Conservation (phyloP, 345 rosid genomes). For the Carallia brachiata region DNA sequence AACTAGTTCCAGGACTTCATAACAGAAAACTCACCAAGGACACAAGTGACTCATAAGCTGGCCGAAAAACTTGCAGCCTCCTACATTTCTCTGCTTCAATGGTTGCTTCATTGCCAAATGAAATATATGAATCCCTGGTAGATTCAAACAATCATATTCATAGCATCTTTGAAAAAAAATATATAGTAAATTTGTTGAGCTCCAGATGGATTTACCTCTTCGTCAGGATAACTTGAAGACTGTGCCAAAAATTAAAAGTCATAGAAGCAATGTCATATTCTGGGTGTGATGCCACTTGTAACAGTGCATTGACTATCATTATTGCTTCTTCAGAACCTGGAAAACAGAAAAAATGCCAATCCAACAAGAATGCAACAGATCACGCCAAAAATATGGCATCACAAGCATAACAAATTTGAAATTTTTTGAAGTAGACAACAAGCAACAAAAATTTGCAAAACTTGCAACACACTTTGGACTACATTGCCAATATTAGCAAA, state of each 20-base stretch:
- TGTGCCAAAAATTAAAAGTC: conserved; percentile 99
- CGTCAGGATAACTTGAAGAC: conserved; percentile 83
- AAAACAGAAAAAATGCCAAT: background rate
- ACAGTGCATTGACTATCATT: conserved; percentile 76
- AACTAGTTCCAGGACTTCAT: background rate
- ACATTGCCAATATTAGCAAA: background rate
- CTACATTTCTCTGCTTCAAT: conserved; percentile 80
- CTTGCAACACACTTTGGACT: background rate
- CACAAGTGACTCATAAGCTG: conserved; percentile 79
- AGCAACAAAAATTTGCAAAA: conserved; percentile 13
- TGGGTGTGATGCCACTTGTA: conserved; percentile 91
- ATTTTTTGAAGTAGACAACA: conserved; percentile 2
- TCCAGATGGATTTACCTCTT: conserved; percentile 52
- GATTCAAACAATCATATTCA: conserved; percentile 24
- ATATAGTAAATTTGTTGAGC: conserved; percentile 16
- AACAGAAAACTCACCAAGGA: conserved; percentile 67
- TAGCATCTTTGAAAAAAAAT: conserved; percentile 5
- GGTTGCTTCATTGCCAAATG: conserved; percentile 66
- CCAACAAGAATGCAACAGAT: conserved; percentile 4
- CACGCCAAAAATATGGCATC: conserved; percentile 8
- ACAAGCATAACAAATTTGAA: conserved; percentile 11
- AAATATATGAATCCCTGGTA: conserved; percentile 68
- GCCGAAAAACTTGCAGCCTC: conserved; percentile 67
- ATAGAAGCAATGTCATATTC: conserved; percentile 97
- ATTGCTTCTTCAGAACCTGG: conserved; percentile 89